These are phyloP conservation scores for Dittrichia graveolens DNA, from an alignment of 129 eudicot genomes.

Conservation along the genomic window DNA sequence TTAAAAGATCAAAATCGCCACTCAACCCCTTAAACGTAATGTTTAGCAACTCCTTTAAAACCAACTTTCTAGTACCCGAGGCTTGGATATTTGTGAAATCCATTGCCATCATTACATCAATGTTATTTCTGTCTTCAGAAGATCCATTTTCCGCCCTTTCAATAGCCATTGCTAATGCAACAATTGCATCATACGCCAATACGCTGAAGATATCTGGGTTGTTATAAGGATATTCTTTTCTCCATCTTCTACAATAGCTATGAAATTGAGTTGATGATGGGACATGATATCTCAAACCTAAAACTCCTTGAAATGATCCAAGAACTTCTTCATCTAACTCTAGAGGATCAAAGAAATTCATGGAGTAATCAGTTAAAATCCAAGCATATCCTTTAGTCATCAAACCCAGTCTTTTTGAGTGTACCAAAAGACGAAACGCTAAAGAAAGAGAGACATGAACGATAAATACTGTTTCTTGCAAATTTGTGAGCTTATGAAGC, in stretches of 20 bases:
- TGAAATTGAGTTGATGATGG: constrained; percentile 29
- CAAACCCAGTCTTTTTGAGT: constrained; percentile 15
- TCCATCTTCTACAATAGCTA: constrained; percentile 32
- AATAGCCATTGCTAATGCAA: constrained; percentile 42
- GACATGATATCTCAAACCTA: constrained; percentile 39
- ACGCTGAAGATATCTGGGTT: constrained; percentile 28
- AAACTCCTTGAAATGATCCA: constrained; percentile 42
- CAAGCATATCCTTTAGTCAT: constrained; percentile 15
- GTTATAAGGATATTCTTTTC: neutral
- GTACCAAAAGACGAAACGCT: constrained; percentile 13
- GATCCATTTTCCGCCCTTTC: constrained; percentile 11
- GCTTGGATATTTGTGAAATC: neutral
- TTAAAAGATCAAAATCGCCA: constrained; percentile 41
- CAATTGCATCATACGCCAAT: constrained; percentile 53
- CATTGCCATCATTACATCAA: constrained; percentile 3
- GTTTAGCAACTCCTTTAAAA: constrained; percentile 21
- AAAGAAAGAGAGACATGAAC: neutral
- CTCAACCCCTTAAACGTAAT: constrained; percentile 41
- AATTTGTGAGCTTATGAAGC: constrained; percentile 2
- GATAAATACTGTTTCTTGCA: neutral
- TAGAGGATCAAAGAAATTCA: constrained; percentile 21
- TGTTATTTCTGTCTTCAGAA: neutral
- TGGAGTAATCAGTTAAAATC: constrained; percentile 28
- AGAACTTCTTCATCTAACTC: constrained; percentile 24
- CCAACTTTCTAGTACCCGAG: neutral